Percentiles rank a stretch among this genome's conserved stretches.
These are phyloP conservation scores for Dactylellina leptospora DNA, from an alignment of 2,329 filamentous ascomycete species.

Conservation along the genomic window DNA sequence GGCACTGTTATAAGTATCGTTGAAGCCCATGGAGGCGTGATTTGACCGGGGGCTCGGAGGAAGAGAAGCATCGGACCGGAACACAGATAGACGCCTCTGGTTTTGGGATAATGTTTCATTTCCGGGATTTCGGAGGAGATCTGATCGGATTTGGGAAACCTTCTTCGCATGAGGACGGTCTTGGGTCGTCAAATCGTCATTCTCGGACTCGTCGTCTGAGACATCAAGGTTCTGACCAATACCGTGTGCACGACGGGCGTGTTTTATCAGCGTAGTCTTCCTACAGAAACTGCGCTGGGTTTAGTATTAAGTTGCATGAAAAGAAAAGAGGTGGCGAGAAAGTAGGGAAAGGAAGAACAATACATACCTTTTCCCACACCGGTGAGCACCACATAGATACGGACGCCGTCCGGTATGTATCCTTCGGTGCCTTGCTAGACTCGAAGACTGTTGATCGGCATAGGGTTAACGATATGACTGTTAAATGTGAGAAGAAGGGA, in stretches of 20 bases:
- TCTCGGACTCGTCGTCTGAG: constrained; percentile 56
- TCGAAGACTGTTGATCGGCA: constrained; percentile 66
- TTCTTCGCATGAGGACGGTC: constrained; percentile 20
- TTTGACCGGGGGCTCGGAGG: constrained; percentile 37
- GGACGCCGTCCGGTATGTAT: constrained; percentile 75
- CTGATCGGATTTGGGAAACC: constrained; percentile 10
- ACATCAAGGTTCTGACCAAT: constrained; percentile 56
- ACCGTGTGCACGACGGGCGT: constrained; percentile 57
- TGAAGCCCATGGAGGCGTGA: constrained; percentile 8
- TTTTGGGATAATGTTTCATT: constrained; percentile 12
- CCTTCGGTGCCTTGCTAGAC: constrained; percentile 71
- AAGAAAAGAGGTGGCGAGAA: no score
- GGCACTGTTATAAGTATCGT: constrained; percentile 20
- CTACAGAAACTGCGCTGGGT: constrained; percentile 69
- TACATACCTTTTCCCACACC: constrained; percentile 69
- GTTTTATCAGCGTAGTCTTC: constrained; percentile 68
- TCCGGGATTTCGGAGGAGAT: constrained; percentile 18
- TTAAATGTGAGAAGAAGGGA: neutral
- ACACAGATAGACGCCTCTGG: constrained; percentile 34
- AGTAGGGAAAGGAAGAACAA: no score
- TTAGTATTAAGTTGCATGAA: no score
- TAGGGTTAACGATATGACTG: neutral
- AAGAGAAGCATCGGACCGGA: constrained; percentile 38
- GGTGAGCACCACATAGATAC: constrained; percentile 70
- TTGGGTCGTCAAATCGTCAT: constrained; percentile 53